Percentiles rank a stretch among this genome's conserved stretches.
phyloP scores from a whole-genome alignment of 2,329 filamentous ascomycete genomes.

The Neocatenulostroma microsporum region DNA sequence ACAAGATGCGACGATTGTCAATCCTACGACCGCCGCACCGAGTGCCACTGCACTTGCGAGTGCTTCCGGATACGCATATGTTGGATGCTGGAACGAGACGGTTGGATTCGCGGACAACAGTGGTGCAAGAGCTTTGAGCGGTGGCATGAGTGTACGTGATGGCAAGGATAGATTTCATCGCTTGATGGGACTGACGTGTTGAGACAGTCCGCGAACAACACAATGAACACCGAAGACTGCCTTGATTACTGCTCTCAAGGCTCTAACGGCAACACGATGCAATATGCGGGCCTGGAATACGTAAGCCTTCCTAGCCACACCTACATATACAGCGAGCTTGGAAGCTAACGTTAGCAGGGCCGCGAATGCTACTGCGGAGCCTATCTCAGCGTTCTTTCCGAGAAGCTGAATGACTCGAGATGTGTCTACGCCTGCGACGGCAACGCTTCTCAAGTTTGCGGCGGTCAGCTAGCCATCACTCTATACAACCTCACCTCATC shows the following conservation, averaged over 20 bases:
- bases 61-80: slow-evolving; percentile 39
- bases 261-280: slow-evolving; percentile 24
- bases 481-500: slow-evolving; percentile 24
- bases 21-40: slow-evolving; percentile 22
- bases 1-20: slow-evolving; percentile 19
- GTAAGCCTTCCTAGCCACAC: slow-evolving; percentile 8
- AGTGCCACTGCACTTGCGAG: slow-evolving; percentile 17
- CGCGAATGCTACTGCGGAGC: slow-evolving; percentile 56
- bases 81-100: slow-evolving; percentile 55
- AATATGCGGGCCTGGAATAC: slow-evolving; percentile 51
- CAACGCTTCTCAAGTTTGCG: slow-evolving; percentile 46
- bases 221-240: slow-evolving; percentile 48
- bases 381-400: slow-evolving; percentile 41
- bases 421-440: slow-evolving; percentile 51
- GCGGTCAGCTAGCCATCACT: slow-evolving; percentile 39
- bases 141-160: slow-evolving; percentile 25
- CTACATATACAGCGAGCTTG: no score
- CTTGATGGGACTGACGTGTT: no score
- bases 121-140: slow-evolving; percentile 40
- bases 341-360: no score
- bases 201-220: slow-evolving; percentile 30
- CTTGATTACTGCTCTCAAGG: slow-evolving; percentile 43
- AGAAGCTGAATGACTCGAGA: slow-evolving; percentile 39
- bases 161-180: no score
- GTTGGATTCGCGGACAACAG: slow-evolving; percentile 32